Percentiles rank a stretch among this genome's conserved stretches.
These are phyloP conservation scores for Citrus reticulata DNA, from an alignment of 345 rosid genomes.

Conservation along the genomic window DNA sequence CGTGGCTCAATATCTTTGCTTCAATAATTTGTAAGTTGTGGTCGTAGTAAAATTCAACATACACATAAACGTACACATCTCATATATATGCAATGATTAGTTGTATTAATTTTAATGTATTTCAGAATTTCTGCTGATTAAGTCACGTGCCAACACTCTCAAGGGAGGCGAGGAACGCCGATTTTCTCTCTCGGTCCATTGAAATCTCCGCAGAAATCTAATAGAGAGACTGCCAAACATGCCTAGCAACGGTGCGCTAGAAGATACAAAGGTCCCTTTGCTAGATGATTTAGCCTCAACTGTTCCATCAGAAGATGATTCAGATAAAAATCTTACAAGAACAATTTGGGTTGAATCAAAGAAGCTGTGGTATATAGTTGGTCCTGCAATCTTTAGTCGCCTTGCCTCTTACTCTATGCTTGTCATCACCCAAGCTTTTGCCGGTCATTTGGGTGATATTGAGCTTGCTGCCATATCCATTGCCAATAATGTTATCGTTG, in stretches of 20 bases:
- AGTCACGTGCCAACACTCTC: not conserved
- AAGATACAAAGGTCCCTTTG: slow-evolving; percentile 35
- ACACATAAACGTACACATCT: too few species aligned
- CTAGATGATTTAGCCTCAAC: slow-evolving; percentile 11
- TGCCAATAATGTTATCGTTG: slow-evolving; percentile 59
- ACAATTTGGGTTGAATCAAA: slow-evolving; percentile 69
- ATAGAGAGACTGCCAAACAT: not conserved
- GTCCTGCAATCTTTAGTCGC: slow-evolving; percentile 81
- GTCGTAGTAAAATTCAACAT: too few species aligned
- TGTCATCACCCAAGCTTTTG: slow-evolving; percentile 90
- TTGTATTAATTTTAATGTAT: too few species aligned
- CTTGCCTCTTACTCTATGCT: slow-evolving; percentile 74
- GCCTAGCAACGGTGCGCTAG: slow-evolving; percentile 10
- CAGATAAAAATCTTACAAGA: slow-evolving; percentile 11
- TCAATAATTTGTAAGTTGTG: not conserved
- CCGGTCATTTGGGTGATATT: slow-evolving; percentile 90
- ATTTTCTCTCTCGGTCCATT: not conserved
- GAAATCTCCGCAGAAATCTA: not conserved
- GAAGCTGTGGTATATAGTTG: slow-evolving; percentile 85
- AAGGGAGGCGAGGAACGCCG: too few species aligned
- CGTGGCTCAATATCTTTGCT: not conserved
- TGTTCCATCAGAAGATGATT: not conserved
- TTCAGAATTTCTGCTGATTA: not conserved
- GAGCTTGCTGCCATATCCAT: slow-evolving; percentile 93
- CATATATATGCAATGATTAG: too few species aligned